Percentiles rank a stretch among this genome's conserved stretches.
Conservation (phyloP, 2,329 filamentous ascomycete species). For the Elsinoe arachidis region DNA sequence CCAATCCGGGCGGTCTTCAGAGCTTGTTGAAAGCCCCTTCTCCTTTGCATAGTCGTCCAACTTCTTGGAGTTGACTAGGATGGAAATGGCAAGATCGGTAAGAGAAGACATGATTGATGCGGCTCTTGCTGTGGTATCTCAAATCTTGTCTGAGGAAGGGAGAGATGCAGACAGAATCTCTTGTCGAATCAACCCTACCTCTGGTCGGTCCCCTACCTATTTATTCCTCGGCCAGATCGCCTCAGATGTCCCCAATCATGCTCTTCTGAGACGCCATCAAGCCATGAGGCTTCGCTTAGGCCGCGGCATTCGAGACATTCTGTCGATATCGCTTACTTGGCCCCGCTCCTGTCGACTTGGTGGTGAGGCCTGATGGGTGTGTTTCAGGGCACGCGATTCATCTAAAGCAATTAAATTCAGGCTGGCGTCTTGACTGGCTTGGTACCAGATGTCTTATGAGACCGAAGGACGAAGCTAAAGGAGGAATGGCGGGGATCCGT, state of each 20-base stretch:
- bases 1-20: background rate
- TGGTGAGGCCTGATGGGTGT: slow-evolving; percentile 1
- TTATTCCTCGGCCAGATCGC: slow-evolving; percentile 1
- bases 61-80: slow-evolving; percentile 8
- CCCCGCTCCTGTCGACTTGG: slow-evolving; percentile 2
- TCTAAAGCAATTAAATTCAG: slow-evolving; percentile 10
- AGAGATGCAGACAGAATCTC: background rate
- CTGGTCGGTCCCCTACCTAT: background rate
- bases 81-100: slow-evolving; percentile 2
- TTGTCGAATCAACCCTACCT: background rate
- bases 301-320: slow-evolving; percentile 6
- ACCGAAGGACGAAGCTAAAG: background rate
- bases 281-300: background rate
- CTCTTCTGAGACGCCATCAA: background rate
- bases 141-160: background rate
- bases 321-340: background rate
- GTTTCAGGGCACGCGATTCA: background rate
- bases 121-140: background rate
- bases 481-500: slow-evolving; percentile 4
- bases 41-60: slow-evolving; percentile 10
- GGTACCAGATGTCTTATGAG: background rate
- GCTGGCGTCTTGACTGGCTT: slow-evolving; percentile 1
- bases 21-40: slow-evolving; percentile 3
- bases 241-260: background rate
- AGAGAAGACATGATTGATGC: background rate